Conservation (phyloP, 2,329 filamentous ascomycete species). For the Dactylonectria estremocensis region DNA sequence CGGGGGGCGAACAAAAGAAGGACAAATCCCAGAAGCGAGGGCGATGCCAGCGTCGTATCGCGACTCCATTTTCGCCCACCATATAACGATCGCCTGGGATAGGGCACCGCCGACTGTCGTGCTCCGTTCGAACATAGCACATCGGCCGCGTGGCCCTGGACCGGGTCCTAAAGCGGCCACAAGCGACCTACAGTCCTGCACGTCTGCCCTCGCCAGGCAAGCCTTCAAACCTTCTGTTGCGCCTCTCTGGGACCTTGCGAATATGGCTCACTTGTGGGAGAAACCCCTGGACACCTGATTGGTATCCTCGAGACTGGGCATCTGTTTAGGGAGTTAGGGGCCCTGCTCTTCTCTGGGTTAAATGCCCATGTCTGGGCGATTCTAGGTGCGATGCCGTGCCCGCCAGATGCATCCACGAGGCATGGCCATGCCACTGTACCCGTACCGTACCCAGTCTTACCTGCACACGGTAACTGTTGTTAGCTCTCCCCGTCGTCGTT, state of each 20-base stretch:
- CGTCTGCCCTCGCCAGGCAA: not conserved
- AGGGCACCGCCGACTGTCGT: not conserved
- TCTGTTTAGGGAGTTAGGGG: not conserved
- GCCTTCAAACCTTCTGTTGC: not conserved
- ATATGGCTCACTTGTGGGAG: not conserved
- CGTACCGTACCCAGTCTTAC: not conserved
- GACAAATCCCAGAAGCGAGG: not conserved
- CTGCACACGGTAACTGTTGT: not conserved
- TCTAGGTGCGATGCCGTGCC: conserved; percentile 4
- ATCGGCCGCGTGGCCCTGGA: conserved; percentile 9
- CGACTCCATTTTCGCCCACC: conserved; percentile 1
- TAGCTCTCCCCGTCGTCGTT: not conserved
- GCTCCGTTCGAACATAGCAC: not conserved
- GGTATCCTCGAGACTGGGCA: no score
- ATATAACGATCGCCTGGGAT: conserved; percentile 3
- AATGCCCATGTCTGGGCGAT: not conserved
- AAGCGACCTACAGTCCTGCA: not conserved
- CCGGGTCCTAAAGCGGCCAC: not conserved
- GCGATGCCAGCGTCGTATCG: conserved; percentile 8
- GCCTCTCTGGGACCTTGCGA: not conserved
- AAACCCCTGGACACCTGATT: no score
- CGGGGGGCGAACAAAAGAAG: not conserved
- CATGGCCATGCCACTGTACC: no score
- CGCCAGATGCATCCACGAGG: not conserved
- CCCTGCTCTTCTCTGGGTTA: not conserved